Evolutionary conservation across 177 flowering plant species (phyloP).

Genomic region (Vitis hybrid): DNA sequence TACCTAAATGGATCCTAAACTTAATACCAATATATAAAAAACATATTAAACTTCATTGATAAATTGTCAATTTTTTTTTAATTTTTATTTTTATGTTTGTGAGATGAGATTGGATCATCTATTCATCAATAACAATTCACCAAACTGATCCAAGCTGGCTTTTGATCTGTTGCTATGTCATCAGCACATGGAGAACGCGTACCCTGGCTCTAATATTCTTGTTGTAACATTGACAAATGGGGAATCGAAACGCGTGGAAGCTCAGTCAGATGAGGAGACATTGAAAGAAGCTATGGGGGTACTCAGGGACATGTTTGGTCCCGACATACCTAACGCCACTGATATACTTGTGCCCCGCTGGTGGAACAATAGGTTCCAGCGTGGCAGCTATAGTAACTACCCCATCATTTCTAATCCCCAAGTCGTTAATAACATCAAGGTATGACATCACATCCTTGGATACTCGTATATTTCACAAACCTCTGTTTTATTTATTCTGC

Average conservation of each 20-base stretch:
- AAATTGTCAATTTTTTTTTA: too few species aligned
- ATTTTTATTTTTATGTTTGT: not conserved
- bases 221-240: constrained; percentile 93
- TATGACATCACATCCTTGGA: constrained; percentile 12
- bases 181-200: constrained; percentile 98
- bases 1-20: constrained; percentile 1
- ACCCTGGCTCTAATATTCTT: constrained; percentile 87
- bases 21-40: not conserved
- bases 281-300: constrained; percentile 82
- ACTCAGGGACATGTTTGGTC: constrained; percentile 87
- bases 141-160: constrained; percentile 14
- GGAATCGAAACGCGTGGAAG: constrained; percentile 89
- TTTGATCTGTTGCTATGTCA: constrained; percentile 24
- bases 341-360: constrained; percentile 87
- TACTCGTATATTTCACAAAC: not conserved
- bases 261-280: constrained; percentile 70
- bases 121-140: not conserved
- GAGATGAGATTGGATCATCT: not conserved
- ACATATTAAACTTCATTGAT: not conserved
- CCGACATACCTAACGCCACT: constrained; percentile 65
- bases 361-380: constrained; percentile 95
- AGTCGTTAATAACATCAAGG: constrained; percentile 61
- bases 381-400: constrained; percentile 95
- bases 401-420: constrained; percentile 58
- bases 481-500: not conserved